phyloP scores from a whole-genome alignment of 805 yeast species.

The Ogataea siamensis region DNA sequence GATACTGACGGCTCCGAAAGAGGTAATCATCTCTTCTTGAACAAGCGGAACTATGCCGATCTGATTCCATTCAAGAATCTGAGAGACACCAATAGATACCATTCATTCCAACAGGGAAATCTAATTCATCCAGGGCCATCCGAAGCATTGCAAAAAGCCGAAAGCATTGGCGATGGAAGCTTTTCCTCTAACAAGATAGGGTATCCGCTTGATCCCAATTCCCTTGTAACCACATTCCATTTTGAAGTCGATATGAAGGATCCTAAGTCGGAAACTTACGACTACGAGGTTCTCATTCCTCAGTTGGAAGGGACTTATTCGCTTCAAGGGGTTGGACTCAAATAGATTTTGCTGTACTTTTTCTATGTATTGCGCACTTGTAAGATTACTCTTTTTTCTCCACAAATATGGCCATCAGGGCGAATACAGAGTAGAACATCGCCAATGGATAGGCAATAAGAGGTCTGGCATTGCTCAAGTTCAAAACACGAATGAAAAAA shows the following conservation, averaged over 20 bases:
- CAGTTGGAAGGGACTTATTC: slow-evolving; percentile 16
- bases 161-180: slow-evolving; percentile 4
- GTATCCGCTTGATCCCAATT: slow-evolving; percentile 55
- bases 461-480: slow-evolving; percentile 79
- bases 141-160: slow-evolving; percentile 17
- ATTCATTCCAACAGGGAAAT: slow-evolving; percentile 22
- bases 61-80: slow-evolving; percentile 51
- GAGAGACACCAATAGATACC: slow-evolving; percentile 13
- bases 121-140: slow-evolving; percentile 45
- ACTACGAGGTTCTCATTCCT: slow-evolving; percentile 73
- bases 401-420: slow-evolving; percentile 86
- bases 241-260: slow-evolving; percentile 62
- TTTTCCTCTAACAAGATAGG: slow-evolving; percentile 29
- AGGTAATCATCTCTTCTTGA: slow-evolving; percentile 49
- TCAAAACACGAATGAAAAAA: slow-evolving; percentile 81
- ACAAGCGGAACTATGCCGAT: slow-evolving; percentile 72
- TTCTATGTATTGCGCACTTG: slow-evolving; percentile 9
- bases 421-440: slow-evolving; percentile 90
- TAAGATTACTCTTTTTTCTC: slow-evolving; percentile 28
- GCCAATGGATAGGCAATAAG: slow-evolving; percentile 91
- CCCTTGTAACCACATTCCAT: slow-evolving; percentile 68
- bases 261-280: slow-evolving; percentile 50
- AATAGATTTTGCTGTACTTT: slow-evolving; percentile 10
- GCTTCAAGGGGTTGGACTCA: slow-evolving; percentile 8
- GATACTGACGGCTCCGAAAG: slow-evolving; percentile 56